Evolutionary conservation across 2,329 filamentous ascomycete genomes (phyloP), one percentile per base, ranked within the genome.

Genomic region (Apiospora malaysiana): DNA sequence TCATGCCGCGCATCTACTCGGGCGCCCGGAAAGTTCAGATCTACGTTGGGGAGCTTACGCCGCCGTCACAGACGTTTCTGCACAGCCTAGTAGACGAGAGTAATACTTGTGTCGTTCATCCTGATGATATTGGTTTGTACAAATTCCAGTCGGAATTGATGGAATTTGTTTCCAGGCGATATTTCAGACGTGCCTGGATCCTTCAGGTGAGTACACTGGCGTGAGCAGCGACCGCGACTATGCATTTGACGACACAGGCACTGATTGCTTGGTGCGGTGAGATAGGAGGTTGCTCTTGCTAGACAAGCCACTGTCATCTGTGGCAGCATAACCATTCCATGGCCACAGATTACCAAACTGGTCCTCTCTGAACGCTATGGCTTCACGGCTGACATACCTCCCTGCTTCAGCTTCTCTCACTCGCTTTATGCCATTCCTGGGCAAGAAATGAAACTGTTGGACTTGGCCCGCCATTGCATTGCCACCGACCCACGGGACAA

Each of bases 1-100:
- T 72, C 16, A 74, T 74, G 73, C 63, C 70, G 32, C 49, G 27
- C 2, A 74, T 73, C 45, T 74, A 74, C 45, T 70, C 73, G 7
- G 32, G 45, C 5, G 73, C 73, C 2, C 43, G 9, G 4, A 42
- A 21, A 8, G 70, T 73, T 4, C 43, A 71, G 4, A 63, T 72
- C 18, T 74, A 72, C 21, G 18, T 73, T 16, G 71, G 71, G 0
- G 72, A 73, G 40, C 66, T 27, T 25, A 45, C 42, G 23, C 23
- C 23, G 12, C 65, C 42, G 18, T 67, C n/a, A 42, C 42, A 40
- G 27, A 23, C 6, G 3, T 46, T 46, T 2, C 65, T 46, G 7
- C 2, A 43, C 2, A 32, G 51, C 5, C 16, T 59, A 2, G 16
- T 37, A 16, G 46, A 10, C 37, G 43, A 56, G n/a, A 49, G 40